Evolutionary conservation across 225 moss, liverwort and hornwort species (phyloP).

Genomic region (Physcomitrium patens): DNA sequence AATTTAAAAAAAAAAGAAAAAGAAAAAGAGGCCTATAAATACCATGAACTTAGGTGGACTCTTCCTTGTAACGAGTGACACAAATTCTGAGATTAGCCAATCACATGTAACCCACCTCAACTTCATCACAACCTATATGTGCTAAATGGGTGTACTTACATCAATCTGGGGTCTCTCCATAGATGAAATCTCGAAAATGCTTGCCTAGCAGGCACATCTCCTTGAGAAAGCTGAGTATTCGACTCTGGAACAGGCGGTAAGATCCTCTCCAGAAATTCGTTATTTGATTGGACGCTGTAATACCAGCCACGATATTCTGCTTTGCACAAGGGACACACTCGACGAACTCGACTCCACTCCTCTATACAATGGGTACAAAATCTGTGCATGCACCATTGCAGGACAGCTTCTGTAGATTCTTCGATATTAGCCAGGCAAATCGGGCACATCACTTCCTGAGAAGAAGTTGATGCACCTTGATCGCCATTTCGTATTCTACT

Average conservation of each 20-base stretch:
- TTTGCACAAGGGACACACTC: constrained; percentile 63
- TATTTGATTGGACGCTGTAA: constrained; percentile 36
- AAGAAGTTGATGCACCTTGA: constrained; percentile 24
- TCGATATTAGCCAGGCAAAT: constrained; percentile 53
- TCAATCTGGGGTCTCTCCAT: constrained; percentile 43
- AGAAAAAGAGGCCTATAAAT: too few species aligned
- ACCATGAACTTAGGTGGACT: too few species aligned
- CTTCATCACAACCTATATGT: too few species aligned
- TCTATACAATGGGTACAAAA: constrained; percentile 61
- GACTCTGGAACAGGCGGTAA: constrained; percentile 27
- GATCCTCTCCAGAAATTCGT: constrained; percentile 43
- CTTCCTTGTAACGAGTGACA: too few species aligned
- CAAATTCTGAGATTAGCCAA: too few species aligned
- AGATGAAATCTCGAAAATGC: constrained; percentile 27
- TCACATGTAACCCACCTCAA: too few species aligned
- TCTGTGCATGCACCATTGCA: constrained; percentile 66
- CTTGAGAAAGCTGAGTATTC: constrained; percentile 1
- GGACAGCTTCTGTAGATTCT: constrained; percentile 35
- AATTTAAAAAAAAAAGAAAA: too few species aligned
- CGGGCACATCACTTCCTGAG: constrained; percentile 34
- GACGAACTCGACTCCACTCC: constrained; percentile 62
- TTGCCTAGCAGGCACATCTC: constrained; percentile 23
- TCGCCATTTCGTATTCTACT: constrained; percentile 15
- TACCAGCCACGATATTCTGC: constrained; percentile 59
- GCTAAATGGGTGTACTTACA: not conserved